Base-by-base conservation (phyloP, 1,139 yeast genomes). In the Suhomyces choctaworum region DNA sequence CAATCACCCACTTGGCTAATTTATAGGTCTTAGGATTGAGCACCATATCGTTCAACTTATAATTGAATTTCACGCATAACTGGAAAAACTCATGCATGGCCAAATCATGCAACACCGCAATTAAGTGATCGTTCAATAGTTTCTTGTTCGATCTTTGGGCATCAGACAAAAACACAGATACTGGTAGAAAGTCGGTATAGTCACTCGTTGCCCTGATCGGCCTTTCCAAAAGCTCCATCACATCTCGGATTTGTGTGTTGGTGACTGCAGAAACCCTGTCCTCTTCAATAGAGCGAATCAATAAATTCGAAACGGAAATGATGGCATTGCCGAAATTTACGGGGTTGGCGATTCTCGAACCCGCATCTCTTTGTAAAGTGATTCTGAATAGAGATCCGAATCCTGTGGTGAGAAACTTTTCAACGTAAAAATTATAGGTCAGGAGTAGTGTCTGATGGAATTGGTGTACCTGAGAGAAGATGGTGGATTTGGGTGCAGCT, bases 1-100 rank as follows among this genome's bases (percentile, higher is more conserved):
- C 88, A 36, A 81, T 70, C 14, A 82, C 83, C 80, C 86, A 77
- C 50, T 80, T 80, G 16, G 88, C 87, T 46, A 82, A 64, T 45
- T 76, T 77, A 47, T 78, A 78, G 9, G 82, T 83, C 37, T 78
- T 76, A 6, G 82, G 76, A 38, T 76, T 72, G 33, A 83, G 62
- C 22, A 77, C 70, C 44, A 82, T 71, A 48, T 82, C 89, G 52
- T 80, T 80, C 44, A 83, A 60, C 37, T 78, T 69, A 34, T 69
- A 73, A 51, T 81, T 81, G 52, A 80, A 82, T 45, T 74, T 73
- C 31, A 82, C 60, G 31, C 85, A 82, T 29, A 82, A 67, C 42
- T 78, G 79, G 52, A 77, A 76, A 51, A 82, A 82, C 36, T 80
- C 81, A 43, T 70, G 72, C 58, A 82, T 70, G 2, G 85, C 66